Percentiles rank a stretch among this genome's conserved stretches.
These are phyloP conservation scores for Candida lessepsii DNA, from an alignment of 805 yeast species.

Conservation along the genomic window DNA sequence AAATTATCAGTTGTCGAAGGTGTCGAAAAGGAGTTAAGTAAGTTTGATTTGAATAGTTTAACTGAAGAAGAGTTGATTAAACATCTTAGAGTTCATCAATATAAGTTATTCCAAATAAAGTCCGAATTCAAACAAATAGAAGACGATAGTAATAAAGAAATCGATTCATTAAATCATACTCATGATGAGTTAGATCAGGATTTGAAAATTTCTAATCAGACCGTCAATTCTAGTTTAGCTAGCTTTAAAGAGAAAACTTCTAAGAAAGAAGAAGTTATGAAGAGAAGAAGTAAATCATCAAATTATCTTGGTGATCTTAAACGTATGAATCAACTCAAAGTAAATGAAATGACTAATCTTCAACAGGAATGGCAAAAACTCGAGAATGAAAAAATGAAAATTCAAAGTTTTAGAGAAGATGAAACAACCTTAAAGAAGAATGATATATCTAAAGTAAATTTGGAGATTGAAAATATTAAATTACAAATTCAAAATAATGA, in stretches of 20 bases:
- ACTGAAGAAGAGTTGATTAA: not conserved
- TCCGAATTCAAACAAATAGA: constrained; percentile 17
- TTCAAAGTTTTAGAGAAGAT: constrained; percentile 5
- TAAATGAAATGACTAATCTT: constrained; percentile 22
- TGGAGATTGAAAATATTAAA: constrained; percentile 20
- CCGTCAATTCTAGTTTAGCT: not conserved
- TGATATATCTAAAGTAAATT: constrained; percentile 8
- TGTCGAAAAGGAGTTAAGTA: not conserved
- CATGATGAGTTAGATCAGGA: constrained; percentile 1
- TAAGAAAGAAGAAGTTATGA: constrained; percentile 23
- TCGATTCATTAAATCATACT: not conserved
- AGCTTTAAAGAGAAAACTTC: constrained; percentile 15
- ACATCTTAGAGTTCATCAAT: not conserved
- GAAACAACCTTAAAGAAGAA: constrained; percentile 1
- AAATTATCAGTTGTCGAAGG: not conserved
- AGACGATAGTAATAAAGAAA: constrained; percentile 3
- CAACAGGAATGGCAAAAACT: constrained; percentile 10
- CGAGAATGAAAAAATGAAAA: constrained; percentile 2
- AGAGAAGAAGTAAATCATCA: constrained; percentile 30
- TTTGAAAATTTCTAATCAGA: constrained; percentile 7
- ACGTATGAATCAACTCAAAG: constrained; percentile 23
- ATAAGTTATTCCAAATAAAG: not conserved
- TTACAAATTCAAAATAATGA: constrained; percentile 26
- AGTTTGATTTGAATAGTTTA: not conserved
- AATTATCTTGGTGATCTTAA: constrained; percentile 22